A percentile compares a stretch with the other conserved stretches of the same genome.
Conservation (phyloP, 1,139 yeast species). For the Spencermartinsiella ligniputridi region DNA sequence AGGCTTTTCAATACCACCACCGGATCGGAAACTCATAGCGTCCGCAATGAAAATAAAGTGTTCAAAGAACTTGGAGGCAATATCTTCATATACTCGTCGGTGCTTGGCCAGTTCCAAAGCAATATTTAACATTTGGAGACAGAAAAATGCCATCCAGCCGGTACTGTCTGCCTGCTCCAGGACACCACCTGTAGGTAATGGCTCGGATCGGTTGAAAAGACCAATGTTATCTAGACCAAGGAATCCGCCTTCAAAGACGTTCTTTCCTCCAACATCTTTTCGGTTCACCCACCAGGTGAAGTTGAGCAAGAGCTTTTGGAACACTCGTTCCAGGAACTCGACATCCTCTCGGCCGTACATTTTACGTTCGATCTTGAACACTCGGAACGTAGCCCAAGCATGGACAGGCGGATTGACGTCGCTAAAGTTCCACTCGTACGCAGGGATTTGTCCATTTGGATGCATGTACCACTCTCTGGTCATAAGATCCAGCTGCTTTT, state of each 20-base stretch:
- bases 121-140: constrained; percentile 87
- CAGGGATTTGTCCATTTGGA: constrained; percentile 98
- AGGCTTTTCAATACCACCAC: constrained; percentile 48
- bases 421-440: constrained; percentile 94
- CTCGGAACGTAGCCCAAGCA: constrained; percentile 94
- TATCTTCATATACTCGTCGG: constrained; percentile 85
- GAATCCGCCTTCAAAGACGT: constrained; percentile 93
- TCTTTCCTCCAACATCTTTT: constrained; percentile 83
- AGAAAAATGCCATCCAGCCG: constrained; percentile 98
- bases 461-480: constrained; percentile 98
- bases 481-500: constrained; percentile 78
- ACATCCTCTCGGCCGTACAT: constrained; percentile 79
- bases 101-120: constrained; percentile 87
- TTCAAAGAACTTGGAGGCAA: constrained; percentile 93
- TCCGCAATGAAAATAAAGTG: constrained; percentile 91
- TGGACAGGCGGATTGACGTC: constrained; percentile 98
- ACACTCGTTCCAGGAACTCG: constrained; percentile 82
- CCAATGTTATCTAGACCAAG: constrained; percentile 94
- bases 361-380: constrained; percentile 83
- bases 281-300: constrained; percentile 99
- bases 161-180: constrained; percentile 96
- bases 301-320: constrained; percentile 83
- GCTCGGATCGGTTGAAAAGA: constrained; percentile 89
- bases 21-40: constrained; percentile 76
- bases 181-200: constrained; percentile 88